These are phyloP conservation scores for Penicillium robsamsonii DNA, from an alignment of 495 filamentous ascomycete species.

Conservation along the genomic window DNA sequence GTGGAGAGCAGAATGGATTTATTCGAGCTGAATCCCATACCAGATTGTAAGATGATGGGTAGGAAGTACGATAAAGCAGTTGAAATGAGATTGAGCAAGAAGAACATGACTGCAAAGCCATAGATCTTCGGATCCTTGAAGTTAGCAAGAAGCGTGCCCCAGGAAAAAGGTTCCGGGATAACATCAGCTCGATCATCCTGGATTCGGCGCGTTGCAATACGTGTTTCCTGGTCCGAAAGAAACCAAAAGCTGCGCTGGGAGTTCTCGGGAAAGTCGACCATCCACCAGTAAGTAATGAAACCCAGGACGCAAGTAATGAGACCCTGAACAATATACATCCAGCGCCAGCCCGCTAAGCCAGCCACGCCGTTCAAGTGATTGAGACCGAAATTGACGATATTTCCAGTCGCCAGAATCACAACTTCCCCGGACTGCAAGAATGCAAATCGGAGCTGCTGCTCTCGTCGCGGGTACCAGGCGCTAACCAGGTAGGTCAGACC, in stretches of 20 bases:
- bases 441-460: constrained; percentile 75
- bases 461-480: constrained; percentile 68
- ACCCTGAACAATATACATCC: constrained; percentile 75
- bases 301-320: constrained; percentile 63
- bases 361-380: constrained; percentile 59
- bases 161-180: constrained; percentile 57
- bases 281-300: constrained; percentile 72
- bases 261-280: constrained; percentile 76
- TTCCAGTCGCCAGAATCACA: constrained; percentile 64
- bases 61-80: constrained; percentile 68
- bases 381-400: constrained; percentile 70
- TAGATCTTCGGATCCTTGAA: constrained; percentile 70
- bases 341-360: constrained; percentile 69
- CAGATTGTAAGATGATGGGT: constrained; percentile 67
- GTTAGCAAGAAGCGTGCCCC: constrained; percentile 56
- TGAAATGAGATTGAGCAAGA: constrained; percentile 69
- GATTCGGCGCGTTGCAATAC: constrained; percentile 57
- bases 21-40: constrained; percentile 68
- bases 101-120: constrained; percentile 70
- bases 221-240: constrained; percentile 56
- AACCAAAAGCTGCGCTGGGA: constrained; percentile 61
- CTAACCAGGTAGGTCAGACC: constrained; percentile 69
- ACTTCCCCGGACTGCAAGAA: constrained; percentile 70
- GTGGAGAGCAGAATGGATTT: constrained; percentile 68
- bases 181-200: constrained; percentile 65